These are phyloP conservation scores for Magnolia sinica DNA, from an alignment of 164 flowering plant species.

Conservation along the genomic window DNA sequence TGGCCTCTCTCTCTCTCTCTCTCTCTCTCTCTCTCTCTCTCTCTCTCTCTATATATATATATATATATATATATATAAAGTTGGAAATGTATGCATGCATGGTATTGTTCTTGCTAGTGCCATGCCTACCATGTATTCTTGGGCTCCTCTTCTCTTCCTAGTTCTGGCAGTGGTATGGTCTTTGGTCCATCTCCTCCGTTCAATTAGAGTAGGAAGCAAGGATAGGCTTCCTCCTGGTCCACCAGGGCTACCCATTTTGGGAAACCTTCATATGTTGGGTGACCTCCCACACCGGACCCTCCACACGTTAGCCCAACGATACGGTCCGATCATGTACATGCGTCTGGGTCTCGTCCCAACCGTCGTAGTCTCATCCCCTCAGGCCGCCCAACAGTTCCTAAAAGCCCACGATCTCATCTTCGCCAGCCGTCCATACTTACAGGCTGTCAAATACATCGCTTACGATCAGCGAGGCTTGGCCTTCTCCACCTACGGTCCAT, in stretches of 20 bases:
- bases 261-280: conserved; percentile 29
- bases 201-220: neutral
- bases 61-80: no score
- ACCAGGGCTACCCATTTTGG: conserved; percentile 31
- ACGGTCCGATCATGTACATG: conserved; percentile 35
- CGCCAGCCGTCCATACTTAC: conserved; percentile 26
- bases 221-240: conserved; percentile 38
- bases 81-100: no score
- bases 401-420: conserved; percentile 30
- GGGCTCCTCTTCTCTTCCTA: neutral
- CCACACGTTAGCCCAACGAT: conserved; percentile 18
- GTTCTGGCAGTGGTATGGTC: neutral
- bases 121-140: neutral
- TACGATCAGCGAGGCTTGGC: conserved; percentile 24
- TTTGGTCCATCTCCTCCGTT: neutral
- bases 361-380: conserved; percentile 27
- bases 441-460: conserved; percentile 25
- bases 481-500: conserved; percentile 31
- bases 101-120: neutral
- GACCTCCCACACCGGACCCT: conserved; percentile 25
- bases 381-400: conserved; percentile 30
- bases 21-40: no score
- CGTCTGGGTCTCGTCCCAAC: conserved; percentile 24
- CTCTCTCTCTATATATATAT: no score
- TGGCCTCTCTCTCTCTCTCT: no score